Conservation (phyloP, 768 basidiomycete species). For the Peribolospora kevripleyi region DNA sequence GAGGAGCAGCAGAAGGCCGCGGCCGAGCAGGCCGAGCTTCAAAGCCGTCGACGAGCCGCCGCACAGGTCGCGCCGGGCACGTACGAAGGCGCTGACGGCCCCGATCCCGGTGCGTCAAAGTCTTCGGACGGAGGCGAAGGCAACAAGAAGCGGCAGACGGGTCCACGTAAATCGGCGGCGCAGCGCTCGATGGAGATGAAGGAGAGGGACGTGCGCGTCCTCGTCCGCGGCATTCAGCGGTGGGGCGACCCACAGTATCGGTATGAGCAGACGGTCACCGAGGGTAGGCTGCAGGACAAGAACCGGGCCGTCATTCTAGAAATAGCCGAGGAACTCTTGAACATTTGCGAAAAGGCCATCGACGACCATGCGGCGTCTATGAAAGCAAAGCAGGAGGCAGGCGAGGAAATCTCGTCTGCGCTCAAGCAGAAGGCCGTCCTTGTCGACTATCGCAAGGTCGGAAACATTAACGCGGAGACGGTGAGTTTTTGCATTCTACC, state of each 20-base stretch:
- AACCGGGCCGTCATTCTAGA: constrained; percentile 77
- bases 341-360: constrained; percentile 57
- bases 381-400: constrained; percentile 44
- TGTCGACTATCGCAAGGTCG: constrained; percentile 64
- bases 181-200: constrained; percentile 93
- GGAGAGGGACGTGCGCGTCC: constrained; percentile 83
- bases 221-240: constrained; percentile 80
- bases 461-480: constrained; percentile 93
- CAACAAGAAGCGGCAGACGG: constrained; percentile 20
- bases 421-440: constrained; percentile 95
- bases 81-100: constrained; percentile 68
- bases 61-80: constrained; percentile 41
- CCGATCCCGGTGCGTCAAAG: constrained; percentile 29
- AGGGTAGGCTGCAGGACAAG: constrained; percentile 78
- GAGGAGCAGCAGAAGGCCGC: constrained; percentile 42
- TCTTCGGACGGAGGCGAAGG: constrained; percentile 20
- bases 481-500: constrained; percentile 12
- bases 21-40: constrained; percentile 38
- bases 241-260: constrained; percentile 94
- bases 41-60: constrained; percentile 53
- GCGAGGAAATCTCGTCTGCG: constrained; percentile 71
- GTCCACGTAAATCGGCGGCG: constrained; percentile 64
- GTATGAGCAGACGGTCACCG: constrained; percentile 72
- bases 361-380: constrained; percentile 63
- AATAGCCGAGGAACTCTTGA: constrained; percentile 76